Evolutionary conservation across 352 stramenopile genomes (phyloP), one percentile per base, ranked within the genome.

Genomic region (Phytophthora boehmeriae): DNA sequence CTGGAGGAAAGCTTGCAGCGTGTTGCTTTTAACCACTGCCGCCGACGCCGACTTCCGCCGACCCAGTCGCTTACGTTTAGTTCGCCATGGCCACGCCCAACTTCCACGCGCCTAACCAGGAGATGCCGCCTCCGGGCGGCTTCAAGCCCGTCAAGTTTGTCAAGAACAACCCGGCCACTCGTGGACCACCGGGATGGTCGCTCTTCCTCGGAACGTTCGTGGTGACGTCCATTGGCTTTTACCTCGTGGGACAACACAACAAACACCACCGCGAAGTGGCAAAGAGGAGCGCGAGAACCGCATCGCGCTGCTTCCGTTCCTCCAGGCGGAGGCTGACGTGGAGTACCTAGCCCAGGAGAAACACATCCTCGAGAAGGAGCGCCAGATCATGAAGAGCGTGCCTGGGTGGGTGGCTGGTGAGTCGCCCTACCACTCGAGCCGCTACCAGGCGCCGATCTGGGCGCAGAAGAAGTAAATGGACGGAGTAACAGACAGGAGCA

Each of bases 281-380:
- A 69, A 71, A 34, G 93, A 98, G 60, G 87, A 98, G 80, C 93
- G 95, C 50, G 89, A 98, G 78, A 89, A 92, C 44, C 87, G 92
- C 51, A 97, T 98, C 63, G 78, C 92, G 16, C 83, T 99, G 66
- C 80, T 96, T 44, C 93, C 95, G 16, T 92, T 98, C 68, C 80
- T 99, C 50, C 97, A 99, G 72, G 96, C 96, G 14, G 97, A 99
- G 70, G 89, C 94, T n/a, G 97, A 99, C 76, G 87, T 92, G 35
- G 82, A 95, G 67, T 92, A 90, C 66, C 68, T 96, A 32, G 71
- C 89, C 61, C 69, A 95, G 49, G 84, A 98, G 68, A 83, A 93
- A 39, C 86, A 95, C 48, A 82, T 96, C 52, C 83, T 97, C 54
- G 86, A 89, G 16, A 88, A 95, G 54, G 96, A 99, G 75, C 82